Evolutionary conservation across 345 rosid species (phyloP), one percentile per base, ranked within the genome.

Genomic region (Limnanthes douglasii): DNA sequence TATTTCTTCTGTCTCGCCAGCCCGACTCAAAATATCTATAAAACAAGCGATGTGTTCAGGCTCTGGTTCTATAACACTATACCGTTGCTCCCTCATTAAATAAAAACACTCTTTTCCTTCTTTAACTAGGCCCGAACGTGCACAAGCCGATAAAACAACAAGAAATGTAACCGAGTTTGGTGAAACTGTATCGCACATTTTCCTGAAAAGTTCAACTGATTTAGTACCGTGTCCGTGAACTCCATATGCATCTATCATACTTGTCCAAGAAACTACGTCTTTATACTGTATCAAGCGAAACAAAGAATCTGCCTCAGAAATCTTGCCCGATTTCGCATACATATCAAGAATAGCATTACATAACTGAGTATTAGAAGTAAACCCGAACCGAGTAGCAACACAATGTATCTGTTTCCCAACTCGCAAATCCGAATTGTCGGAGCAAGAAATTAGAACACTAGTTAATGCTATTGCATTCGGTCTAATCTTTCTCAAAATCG

Each of bases 81-180:
- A n/a, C 49, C 62, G 65, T 25, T 57, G 70, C 26, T 63, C 54
- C 42, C 42, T 69, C 60, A 62, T 75, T 51, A 52, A 41, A 28
- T 43, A 8, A 39, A 79, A 75, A 43, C 74, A 63, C 20, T 53
- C 45, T n/a, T 40, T 43, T 41, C 77, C 71, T 60, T 73, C 69
- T 43, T 71, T 65, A 43, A 84, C 76, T 29, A 73, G 37, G 9
- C 82, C 88, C 9, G 88, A 65, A 59, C 79, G 85, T 24, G 70
- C 79, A 55, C 95, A 84, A 39, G 88, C 95, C 5, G 88, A 75
- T 53, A 79, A 45, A 39, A 84, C 68, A 37, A 73, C 69, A 0
- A 84, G 88, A 63, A 84, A 70, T 29, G 93, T 79, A 34, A 79
- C 73, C 5, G 78, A 62, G 59, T 79, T 84, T 4, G 88, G 73